phyloP scores from a whole-genome alignment of 208 protist species.

The Trypanosoma grayi region DNA sequence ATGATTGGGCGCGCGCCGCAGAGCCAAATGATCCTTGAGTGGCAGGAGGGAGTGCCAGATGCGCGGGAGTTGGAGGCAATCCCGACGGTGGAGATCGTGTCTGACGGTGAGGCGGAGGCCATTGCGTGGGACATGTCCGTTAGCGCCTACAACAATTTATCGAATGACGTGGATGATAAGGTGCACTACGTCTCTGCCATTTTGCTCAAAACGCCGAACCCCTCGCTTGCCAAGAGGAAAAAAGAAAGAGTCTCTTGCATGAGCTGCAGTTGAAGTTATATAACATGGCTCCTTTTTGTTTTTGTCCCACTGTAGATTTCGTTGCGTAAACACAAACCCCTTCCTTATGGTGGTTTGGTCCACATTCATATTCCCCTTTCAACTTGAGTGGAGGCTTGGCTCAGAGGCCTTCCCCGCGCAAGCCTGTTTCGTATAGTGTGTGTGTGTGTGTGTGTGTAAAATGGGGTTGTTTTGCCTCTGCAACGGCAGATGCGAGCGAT shows the following conservation, averaged over 20 bases:
- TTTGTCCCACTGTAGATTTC: constrained; percentile 9
- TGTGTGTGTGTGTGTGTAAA: not conserved
- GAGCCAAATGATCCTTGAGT: constrained; percentile 26
- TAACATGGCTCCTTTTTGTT: not conserved
- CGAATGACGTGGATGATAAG: constrained; percentile 23
- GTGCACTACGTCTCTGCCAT: constrained; percentile 53
- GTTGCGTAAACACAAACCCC: too few relatives aligned
- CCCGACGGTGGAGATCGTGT: constrained; percentile 36
- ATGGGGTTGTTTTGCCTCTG: not conserved
- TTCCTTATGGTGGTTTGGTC: too few relatives aligned
- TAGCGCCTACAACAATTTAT: constrained; percentile 21
- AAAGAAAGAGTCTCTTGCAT: not conserved
- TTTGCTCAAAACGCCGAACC: constrained; percentile 15
- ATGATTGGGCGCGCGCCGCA: constrained; percentile 17
- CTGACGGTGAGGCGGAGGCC: constrained; percentile 36
- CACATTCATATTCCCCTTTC: constrained; percentile 5
- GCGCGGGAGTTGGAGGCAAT: constrained; percentile 18
- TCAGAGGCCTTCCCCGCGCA: too few relatives aligned
- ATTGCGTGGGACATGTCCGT: constrained; percentile 38
- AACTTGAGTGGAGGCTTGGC: too few relatives aligned
- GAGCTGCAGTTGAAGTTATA: too few relatives aligned
- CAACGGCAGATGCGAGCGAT: not conserved
- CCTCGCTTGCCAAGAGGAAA: not conserved
- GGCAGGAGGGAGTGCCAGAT: constrained; percentile 27
- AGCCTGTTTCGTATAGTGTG: too few relatives aligned